Percentiles rank a stretch among this genome's conserved stretches.
These are phyloP conservation scores for Zostera marina DNA, from an alignment of 116 monocot genomes.

Conservation along the genomic window DNA sequence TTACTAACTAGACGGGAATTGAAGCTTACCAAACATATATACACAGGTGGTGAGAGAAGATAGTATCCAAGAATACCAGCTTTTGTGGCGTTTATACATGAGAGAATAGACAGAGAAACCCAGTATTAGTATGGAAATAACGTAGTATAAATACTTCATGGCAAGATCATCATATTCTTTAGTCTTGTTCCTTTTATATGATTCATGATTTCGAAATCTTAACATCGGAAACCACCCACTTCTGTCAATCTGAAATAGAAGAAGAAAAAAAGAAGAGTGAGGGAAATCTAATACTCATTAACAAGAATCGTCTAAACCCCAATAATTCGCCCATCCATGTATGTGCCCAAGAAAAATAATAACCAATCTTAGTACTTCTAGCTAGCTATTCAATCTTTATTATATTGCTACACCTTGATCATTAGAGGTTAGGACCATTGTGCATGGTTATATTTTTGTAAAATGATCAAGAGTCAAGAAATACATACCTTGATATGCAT, in stretches of 20 bases:
- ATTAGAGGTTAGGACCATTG: background rate
- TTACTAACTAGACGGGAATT: too few species aligned
- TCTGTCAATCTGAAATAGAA: conserved; percentile 62
- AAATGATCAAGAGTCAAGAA: background rate
- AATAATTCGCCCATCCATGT: background rate
- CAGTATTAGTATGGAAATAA: conserved; percentile 55
- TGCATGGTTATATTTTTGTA: background rate
- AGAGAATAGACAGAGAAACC: conserved; percentile 84
- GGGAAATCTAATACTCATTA: background rate
- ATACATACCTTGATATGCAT: conserved; percentile 84
- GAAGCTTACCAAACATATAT: conserved; percentile 96
- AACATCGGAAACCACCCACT: conserved; percentile 72
- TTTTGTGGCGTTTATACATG: conserved; percentile 71
- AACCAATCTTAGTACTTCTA: too few species aligned
- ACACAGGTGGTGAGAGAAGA: conserved; percentile 88
- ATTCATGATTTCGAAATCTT: conserved; percentile 74
- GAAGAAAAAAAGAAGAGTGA: background rate
- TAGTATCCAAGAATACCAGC: conserved; percentile 99
- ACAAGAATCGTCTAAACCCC: background rate
- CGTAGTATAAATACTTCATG: conserved; percentile 88
- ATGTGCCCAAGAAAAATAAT: too few species aligned
- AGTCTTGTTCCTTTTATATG: conserved; percentile 78
- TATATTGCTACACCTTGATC: too few species aligned
- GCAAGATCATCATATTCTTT: conserved; percentile 97
- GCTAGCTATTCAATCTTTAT: too few species aligned